Evolutionary conservation across 306 rosid species (phyloP).

Genomic region (Vicia sativa): DNA sequence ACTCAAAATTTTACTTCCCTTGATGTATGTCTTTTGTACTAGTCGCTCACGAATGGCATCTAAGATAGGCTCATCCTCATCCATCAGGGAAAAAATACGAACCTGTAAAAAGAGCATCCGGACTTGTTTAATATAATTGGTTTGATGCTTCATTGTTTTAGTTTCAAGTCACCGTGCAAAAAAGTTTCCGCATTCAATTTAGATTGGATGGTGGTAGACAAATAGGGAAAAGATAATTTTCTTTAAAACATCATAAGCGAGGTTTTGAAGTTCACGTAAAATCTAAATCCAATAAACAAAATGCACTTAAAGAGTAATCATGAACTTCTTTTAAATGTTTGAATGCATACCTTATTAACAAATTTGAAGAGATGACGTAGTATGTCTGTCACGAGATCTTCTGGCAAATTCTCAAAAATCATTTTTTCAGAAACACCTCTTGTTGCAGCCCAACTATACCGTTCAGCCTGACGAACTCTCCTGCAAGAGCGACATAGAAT

Average conservation of each 20-base stretch:
- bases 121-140: conserved; percentile 7
- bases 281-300: conserved; percentile 12
- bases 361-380: conserved; percentile 74
- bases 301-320: background rate
- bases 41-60: conserved; percentile 66
- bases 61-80: conserved; percentile 27
- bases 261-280: conserved; percentile 8
- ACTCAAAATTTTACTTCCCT: conserved; percentile 65
- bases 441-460: conserved; percentile 87
- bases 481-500: conserved; percentile 45
- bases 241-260: background rate
- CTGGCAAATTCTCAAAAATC: conserved; percentile 77
- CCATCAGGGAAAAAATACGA: conserved; percentile 22
- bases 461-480: conserved; percentile 76
- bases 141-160: background rate
- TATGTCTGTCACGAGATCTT: conserved; percentile 83
- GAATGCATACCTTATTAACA: conserved; percentile 33
- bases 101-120: conserved; percentile 32
- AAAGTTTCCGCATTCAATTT: background rate
- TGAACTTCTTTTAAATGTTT: conserved; percentile 2
- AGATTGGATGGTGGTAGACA: background rate
- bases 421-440: conserved; percentile 85
- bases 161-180: conserved; percentile 16
- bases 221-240: background rate
- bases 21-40: conserved; percentile 71